Evolutionary conservation across 1,139 yeast species (phyloP), one percentile per base, ranked within the genome.

Genomic region (Yarrowia galli): DNA sequence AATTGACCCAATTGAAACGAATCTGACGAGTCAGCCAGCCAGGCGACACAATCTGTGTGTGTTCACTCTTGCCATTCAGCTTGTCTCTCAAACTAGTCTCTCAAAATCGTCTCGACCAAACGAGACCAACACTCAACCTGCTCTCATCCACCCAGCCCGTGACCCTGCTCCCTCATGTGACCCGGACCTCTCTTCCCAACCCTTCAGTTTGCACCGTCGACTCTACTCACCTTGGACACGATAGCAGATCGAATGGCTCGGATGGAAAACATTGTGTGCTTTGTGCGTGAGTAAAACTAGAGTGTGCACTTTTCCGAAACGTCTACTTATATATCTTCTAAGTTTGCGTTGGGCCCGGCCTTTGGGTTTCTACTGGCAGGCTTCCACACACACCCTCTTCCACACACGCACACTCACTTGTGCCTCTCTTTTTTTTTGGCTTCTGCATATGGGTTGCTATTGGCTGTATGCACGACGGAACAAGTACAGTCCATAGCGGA

Each of bases 301-400:
- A 28, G 32, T 22, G 46, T 4, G 32, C 36, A 3, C 60, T 13
- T 20, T 8, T 23, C 40, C 38, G 42, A 20, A 32, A 13, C 51
- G 51, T 56, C 64, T 43, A 58, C 64, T 58, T 58, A 58, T 58
- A 58, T 58, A 58, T 43, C 64, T 58, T 58, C 64, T 58, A 58
- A 51, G 64, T 58, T 58, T 58, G 51, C 64, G 64, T 58, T 58
- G 64, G 64, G 49, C 16, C 36, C 13, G 28, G 16, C 38, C 63
- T 23, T 56, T 23, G 63, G 48, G 48, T 56, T 56, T 56, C 25
- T 18, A 23, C 23, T 20, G 23, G 46, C 13, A 28, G 32, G 32
- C 8, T 28, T 28, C 32, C 32, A 28, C 32, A 28, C 32, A 28
- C 32, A 28, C 32, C n/a, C n/a, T 28, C 32, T 28, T 1, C 10